Base-by-base conservation (phyloP, 352 stramenopile species). In the Phytophthora idaei region DNA sequence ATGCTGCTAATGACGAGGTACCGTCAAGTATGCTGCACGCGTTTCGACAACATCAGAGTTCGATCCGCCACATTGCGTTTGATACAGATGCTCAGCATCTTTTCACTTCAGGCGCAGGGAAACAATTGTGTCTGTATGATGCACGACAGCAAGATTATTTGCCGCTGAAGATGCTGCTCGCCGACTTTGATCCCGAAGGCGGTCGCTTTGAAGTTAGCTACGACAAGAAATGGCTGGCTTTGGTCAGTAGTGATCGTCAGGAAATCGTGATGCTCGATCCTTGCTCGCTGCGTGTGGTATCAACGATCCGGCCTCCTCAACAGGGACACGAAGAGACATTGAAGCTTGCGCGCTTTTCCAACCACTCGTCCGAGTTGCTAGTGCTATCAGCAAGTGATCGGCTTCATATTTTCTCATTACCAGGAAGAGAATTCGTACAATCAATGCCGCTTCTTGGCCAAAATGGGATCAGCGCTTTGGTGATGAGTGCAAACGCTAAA, bases 21-120 rank as follows among this genome's bases (percentile, higher is more conserved):
- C 49, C 41, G 1, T 67, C 69, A 15, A 67, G 64, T 9, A 76
- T 94, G 9, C 10, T 95, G 6, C 68, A 80, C n/a, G 88, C 95
- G 61, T 90, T 93, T 61, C 78, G 90, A 56, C 92, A 98, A 70
- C 93, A 98, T 59, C 73, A 85, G 44, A 95, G 81, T 34, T 51
- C 74, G 12, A 87, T 97, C 14, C 57, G 56, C 4, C 74, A 85
- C 17, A 59, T 94, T 21, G 57, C 76, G 28, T 94, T 90, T 32
- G 72, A 83, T 36, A 56, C 32, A 3, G 74, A 86, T 17, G 74
- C 57, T 3, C 70, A 75, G 21, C 73, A 70, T 21, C 53, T 91
- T 3, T 92, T 80, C 45, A 91, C 83, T 2, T 81, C 74, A 0
- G 86, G 72, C 3, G 45, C 46, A 7, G 83, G 81, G 1, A 83